These are phyloP conservation scores for Xylariaceae sp. DNA, from an alignment of 2,329 filamentous ascomycete species.

Conservation along the genomic window DNA sequence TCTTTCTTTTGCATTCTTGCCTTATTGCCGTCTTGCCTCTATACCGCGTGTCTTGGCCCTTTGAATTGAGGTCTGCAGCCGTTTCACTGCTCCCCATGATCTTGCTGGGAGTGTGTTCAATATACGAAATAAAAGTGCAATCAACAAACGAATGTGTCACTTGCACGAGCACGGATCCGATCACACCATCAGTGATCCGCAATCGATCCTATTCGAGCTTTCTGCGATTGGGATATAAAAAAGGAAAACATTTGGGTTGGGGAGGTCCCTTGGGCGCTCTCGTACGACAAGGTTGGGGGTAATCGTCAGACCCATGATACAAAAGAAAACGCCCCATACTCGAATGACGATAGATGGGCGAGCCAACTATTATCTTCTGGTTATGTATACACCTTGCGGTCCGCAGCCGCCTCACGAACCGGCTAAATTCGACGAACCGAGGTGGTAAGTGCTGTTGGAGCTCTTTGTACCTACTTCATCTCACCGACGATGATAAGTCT, in stretches of 20 bases:
- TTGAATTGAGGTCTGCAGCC: neutral
- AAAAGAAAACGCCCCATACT: neutral
- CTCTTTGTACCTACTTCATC: neutral
- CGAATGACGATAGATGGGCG: neutral
- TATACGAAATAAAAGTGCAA: neutral
- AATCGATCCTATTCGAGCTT: neutral
- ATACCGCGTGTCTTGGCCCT: neutral
- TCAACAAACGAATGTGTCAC: neutral
- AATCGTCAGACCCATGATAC: no score
- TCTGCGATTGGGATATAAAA: neutral
- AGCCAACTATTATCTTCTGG: neutral
- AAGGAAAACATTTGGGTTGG: neutral
- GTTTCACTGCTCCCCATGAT: constrained; percentile 1
- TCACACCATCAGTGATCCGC: neutral
- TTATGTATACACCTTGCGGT: neutral
- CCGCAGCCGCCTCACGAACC: neutral
- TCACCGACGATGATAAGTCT: neutral
- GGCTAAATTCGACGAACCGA: neutral
- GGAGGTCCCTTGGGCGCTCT: neutral
- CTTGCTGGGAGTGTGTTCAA: neutral
- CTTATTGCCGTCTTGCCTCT: neutral
- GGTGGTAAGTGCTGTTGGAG: neutral
- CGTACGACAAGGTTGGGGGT: neutral
- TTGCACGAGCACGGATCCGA: neutral
- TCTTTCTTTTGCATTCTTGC: neutral